Evolutionary conservation across 257 asterid genomes (phyloP).

Genomic region (Penstemon barbatus): DNA sequence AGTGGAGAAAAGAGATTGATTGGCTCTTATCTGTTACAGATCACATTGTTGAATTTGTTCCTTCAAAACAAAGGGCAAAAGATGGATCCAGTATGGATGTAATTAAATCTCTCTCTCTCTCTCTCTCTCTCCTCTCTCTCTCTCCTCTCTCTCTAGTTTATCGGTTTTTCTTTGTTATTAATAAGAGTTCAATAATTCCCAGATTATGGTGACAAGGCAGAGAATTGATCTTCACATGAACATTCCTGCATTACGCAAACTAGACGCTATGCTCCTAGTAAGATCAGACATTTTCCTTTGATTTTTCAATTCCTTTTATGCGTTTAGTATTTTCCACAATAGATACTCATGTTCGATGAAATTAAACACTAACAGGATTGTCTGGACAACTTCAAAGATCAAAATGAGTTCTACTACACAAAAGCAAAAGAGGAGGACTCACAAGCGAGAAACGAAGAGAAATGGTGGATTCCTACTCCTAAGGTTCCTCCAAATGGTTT

Average conservation of each 20-base stretch:
- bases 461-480: slow-evolving; percentile 97
- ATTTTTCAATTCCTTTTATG: neutral
- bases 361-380: slow-evolving; percentile 60
- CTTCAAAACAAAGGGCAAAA: slow-evolving; percentile 67
- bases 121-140: neutral
- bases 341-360: neutral
- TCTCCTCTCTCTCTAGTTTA: neutral
- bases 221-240: slow-evolving; percentile 78
- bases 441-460: slow-evolving; percentile 46
- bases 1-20: slow-evolving; percentile 88
- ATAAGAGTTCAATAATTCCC: slow-evolving; percentile 22
- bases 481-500: slow-evolving; percentile 72
- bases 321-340: too few species aligned
- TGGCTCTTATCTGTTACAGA: slow-evolving; percentile 93
- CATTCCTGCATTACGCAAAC: slow-evolving; percentile 79
- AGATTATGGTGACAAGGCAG: slow-evolving; percentile 79
- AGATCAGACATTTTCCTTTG: slow-evolving; percentile 25
- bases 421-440: slow-evolving; percentile 46
- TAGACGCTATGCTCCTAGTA: slow-evolving; percentile 85
- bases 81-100: slow-evolving; percentile 83
- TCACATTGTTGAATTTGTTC: slow-evolving; percentile 88
- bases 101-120: slow-evolving; percentile 27
- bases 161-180: neutral
- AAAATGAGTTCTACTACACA: slow-evolving; percentile 63
- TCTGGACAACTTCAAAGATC: slow-evolving; percentile 75